phyloP scores from a whole-genome alignment of 2,329 filamentous ascomycete species.

The Malbranchea cinnamomea region DNA sequence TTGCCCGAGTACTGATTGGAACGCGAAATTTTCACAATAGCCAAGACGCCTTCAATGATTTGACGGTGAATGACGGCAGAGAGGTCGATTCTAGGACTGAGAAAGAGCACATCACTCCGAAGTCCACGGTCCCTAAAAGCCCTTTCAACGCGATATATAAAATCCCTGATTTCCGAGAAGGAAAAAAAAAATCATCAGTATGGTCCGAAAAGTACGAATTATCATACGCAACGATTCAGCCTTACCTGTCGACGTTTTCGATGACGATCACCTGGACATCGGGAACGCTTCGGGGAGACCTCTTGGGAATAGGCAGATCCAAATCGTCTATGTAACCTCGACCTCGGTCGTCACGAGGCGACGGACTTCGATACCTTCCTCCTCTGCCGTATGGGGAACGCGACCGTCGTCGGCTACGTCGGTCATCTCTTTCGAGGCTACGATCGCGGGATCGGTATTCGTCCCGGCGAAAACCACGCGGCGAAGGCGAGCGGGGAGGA shows the following conservation, averaged over 20 bases:
- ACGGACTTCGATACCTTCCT: constrained; percentile 53
- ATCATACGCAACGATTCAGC: constrained; percentile 1
- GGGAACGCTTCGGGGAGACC: constrained; percentile 61
- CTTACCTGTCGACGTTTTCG: constrained; percentile 52
- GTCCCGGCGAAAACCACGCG: constrained; percentile 48
- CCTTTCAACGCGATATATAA: constrained; percentile 67
- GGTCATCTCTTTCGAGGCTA: constrained; percentile 36
- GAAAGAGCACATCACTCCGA: constrained; percentile 61
- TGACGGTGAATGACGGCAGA: constrained; percentile 70
- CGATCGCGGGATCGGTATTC: constrained; percentile 39
- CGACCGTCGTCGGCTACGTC: constrained; percentile 47
- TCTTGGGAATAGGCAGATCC: constrained; percentile 55
- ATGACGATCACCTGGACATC: constrained; percentile 80
- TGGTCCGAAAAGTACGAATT: constrained; percentile 5
- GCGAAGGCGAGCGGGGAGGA: constrained; percentile 44
- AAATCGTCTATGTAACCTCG: constrained; percentile 41
- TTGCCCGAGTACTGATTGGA: constrained; percentile 54
- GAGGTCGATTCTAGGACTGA: constrained; percentile 62
- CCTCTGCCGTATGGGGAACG: constrained; percentile 52
- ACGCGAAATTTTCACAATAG: constrained; percentile 62
- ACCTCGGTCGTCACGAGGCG: constrained; percentile 37
- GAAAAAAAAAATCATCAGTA: constrained; percentile 9
- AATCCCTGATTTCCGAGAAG: constrained; percentile 39
- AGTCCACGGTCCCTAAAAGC: constrained; percentile 59
- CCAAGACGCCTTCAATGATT: constrained; percentile 76